Conservation (phyloP, 2,329 filamentous ascomycete genomes). For the Apiospora arundinis region DNA sequence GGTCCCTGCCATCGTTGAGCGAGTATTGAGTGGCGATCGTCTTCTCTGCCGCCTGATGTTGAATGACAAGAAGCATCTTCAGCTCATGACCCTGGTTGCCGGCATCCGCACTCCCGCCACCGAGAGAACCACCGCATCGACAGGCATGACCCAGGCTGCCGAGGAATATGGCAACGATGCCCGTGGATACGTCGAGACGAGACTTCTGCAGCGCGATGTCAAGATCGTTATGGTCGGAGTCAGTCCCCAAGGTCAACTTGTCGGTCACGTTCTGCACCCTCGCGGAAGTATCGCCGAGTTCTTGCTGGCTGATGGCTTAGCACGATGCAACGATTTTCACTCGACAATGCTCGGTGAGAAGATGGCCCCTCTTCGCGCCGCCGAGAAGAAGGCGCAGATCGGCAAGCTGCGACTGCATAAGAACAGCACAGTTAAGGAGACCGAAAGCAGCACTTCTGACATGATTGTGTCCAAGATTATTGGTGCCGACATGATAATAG, state of each 20-base stretch:
- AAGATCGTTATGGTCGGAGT: slow-evolving; percentile 83
- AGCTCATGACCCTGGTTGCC: slow-evolving; percentile 87
- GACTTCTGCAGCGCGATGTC: slow-evolving; percentile 85
- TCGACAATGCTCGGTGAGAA: slow-evolving; percentile 88
- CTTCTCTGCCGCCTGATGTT: slow-evolving; percentile 83
- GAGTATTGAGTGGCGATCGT: slow-evolving; percentile 89
- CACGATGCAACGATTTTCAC: slow-evolving; percentile 94
- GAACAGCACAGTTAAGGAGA: slow-evolving; percentile 75
- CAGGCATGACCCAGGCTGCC: slow-evolving; percentile 80
- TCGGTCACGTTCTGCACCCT: slow-evolving; percentile 86
- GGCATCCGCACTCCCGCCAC: slow-evolving; percentile 91
- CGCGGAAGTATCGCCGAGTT: slow-evolving; percentile 93
- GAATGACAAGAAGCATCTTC: slow-evolving; percentile 82
- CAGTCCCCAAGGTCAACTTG: slow-evolving; percentile 89
- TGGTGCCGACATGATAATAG: slow-evolving; percentile 85
- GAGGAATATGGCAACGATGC: slow-evolving; percentile 93
- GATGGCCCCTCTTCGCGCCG: slow-evolving; percentile 84
- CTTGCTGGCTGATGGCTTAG: slow-evolving; percentile 85
- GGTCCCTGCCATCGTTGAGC: slow-evolving; percentile 86
- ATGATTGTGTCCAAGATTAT: slow-evolving; percentile 85
- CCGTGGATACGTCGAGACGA: slow-evolving; percentile 82
- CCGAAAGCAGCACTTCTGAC: slow-evolving; percentile 71
- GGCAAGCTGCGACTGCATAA: slow-evolving; percentile 82
- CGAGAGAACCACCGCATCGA: slow-evolving; percentile 79
- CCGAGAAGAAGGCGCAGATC: slow-evolving; percentile 84